phyloP scores from a whole-genome alignment of 176 grass and related monocot species.

The Lolium perenne region DNA sequence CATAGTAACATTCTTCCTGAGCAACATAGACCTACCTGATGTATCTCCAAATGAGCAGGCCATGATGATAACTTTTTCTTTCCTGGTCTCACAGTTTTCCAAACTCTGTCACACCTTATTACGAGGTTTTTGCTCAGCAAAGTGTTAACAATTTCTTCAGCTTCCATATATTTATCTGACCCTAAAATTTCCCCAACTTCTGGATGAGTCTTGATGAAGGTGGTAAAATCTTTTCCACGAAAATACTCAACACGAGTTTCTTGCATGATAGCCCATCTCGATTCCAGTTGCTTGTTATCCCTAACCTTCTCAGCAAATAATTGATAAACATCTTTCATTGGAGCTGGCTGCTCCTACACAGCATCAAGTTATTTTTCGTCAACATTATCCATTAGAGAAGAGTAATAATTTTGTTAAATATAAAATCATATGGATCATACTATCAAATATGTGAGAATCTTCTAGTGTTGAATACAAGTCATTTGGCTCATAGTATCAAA shows the following conservation, averaged over 20 bases:
- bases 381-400: background rate
- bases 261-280: constrained; percentile 99
- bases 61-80: constrained; percentile 98
- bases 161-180: constrained; percentile 81
- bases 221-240: constrained; percentile 91
- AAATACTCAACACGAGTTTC: constrained; percentile 99
- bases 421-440: background rate
- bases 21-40: constrained; percentile 61
- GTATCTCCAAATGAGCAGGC: constrained; percentile 98
- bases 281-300: constrained; percentile 97
- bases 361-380: constrained; percentile 19
- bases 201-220: constrained; percentile 85
- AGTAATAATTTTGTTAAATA: background rate
- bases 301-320: constrained; percentile 97
- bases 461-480: constrained; percentile 1
- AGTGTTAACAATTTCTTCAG: constrained; percentile 81
- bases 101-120: constrained; percentile 88
- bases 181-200: constrained; percentile 86
- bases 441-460: background rate
- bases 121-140: constrained; percentile 80
- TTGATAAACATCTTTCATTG: constrained; percentile 87
- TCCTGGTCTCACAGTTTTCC: constrained; percentile 94
- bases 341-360: constrained; percentile 65
- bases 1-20: background rate
- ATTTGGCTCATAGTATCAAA: background rate